A percentile compares a stretch with the other conserved stretches of the same genome.
phyloP scores from a whole-genome alignment of 352 stramenopile species.

The Pythium chondricola region DNA sequence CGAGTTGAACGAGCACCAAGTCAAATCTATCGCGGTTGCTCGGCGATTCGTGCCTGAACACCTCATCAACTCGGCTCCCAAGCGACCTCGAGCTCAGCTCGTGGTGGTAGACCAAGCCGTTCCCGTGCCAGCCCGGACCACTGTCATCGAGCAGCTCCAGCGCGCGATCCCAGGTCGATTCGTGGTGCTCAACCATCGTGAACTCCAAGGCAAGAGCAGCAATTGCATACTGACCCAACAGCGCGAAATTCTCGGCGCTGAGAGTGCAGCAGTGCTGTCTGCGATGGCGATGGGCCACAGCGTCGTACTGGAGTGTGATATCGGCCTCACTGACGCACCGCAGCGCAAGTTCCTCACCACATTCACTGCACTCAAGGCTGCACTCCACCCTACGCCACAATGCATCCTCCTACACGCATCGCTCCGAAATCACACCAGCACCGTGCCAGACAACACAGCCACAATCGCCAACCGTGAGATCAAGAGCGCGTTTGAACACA shows the following conservation, averaged over 20 bases:
- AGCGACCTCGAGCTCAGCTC: slow-evolving; percentile 49
- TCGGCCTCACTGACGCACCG: slow-evolving; percentile 57
- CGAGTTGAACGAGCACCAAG: slow-evolving; percentile 25
- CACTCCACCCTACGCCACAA: slow-evolving; percentile 49
- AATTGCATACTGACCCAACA: slow-evolving; percentile 9
- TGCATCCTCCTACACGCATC: slow-evolving; percentile 60
- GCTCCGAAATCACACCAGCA: slow-evolving; percentile 29
- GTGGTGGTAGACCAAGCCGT: slow-evolving; percentile 69
- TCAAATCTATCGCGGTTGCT: slow-evolving; percentile 29
- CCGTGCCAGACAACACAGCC: slow-evolving; percentile 9
- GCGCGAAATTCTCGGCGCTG: slow-evolving; percentile 17
- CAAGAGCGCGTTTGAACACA: slow-evolving; percentile 44
- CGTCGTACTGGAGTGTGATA: slow-evolving; percentile 70
- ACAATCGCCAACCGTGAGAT: slow-evolving; percentile 17
- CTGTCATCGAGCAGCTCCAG: slow-evolving; percentile 38
- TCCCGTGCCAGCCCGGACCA: slow-evolving; percentile 25
- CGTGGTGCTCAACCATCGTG: slow-evolving; percentile 43
- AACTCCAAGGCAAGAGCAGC: not conserved
- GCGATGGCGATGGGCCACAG: slow-evolving; percentile 42
- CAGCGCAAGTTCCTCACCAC: slow-evolving; percentile 51
- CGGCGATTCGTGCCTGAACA: slow-evolving; percentile 52
- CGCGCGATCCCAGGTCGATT: slow-evolving; percentile 63
- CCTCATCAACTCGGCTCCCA: slow-evolving; percentile 28
- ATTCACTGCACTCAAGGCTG: slow-evolving; percentile 60
- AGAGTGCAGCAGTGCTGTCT: slow-evolving; percentile 13